Evolutionary conservation across 2,329 filamentous ascomycete genomes (phyloP).

Genomic region (Nothopassalora personata): DNA sequence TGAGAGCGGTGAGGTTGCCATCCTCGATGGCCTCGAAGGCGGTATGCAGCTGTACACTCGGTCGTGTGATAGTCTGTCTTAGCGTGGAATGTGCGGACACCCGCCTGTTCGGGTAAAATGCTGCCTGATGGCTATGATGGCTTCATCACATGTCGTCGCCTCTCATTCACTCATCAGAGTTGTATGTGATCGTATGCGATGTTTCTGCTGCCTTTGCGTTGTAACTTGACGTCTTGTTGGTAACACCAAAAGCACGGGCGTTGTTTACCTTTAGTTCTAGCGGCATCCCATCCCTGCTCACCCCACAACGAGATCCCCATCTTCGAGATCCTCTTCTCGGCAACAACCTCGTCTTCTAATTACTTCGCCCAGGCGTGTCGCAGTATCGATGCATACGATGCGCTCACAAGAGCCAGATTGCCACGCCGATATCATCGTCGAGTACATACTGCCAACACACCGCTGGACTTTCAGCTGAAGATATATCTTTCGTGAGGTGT

Average conservation of each 20-base stretch:
- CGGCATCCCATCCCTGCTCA: not conserved
- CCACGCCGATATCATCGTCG: not conserved
- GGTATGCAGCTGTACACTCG: conserved; percentile 4
- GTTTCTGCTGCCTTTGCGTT: not conserved
- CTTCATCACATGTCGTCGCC: not conserved
- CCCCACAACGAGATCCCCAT: not conserved
- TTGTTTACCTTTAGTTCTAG: not conserved
- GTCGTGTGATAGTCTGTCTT: conserved; percentile 13
- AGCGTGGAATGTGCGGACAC: not conserved
- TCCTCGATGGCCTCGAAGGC: conserved; percentile 2
- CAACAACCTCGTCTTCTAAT: too few relatives aligned
- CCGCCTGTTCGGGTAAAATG: not conserved
- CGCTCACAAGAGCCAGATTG: not conserved
- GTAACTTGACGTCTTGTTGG: not conserved
- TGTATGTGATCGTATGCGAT: not conserved
- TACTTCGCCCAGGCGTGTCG: not conserved
- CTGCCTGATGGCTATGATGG: not conserved
- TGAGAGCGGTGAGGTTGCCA: conserved; percentile 20
- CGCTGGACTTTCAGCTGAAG: not conserved
- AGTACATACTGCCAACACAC: not conserved
- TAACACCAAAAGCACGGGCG: not conserved
- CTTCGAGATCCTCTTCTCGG: not conserved
- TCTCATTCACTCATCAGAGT: not conserved
- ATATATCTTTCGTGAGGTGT: not conserved
- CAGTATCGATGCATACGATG: not conserved